Evolutionary conservation across 805 yeast genomes (phyloP), one percentile per base, ranked within the genome.

Genomic region (Pichia pseudocactophila): DNA sequence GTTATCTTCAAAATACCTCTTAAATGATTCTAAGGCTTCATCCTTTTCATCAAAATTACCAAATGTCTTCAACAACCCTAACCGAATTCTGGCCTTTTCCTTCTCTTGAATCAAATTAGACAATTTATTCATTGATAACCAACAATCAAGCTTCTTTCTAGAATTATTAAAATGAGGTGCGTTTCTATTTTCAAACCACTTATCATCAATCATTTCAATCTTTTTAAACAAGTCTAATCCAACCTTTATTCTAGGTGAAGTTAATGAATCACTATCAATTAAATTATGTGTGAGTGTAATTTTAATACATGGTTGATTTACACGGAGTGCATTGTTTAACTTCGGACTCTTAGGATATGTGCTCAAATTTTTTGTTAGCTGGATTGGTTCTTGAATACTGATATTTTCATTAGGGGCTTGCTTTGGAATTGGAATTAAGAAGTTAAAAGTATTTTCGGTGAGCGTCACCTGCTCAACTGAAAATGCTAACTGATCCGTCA

Each of bases 351-450:
- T 37, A 3, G 38, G 44, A 19, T 32, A 48, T 15, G 40, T 39
- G 30, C 15, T 30, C 12, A 37, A 13, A 34, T 34, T 43, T 20
- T 36, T 27, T 13, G 16, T 10, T 2, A 43, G 2, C 27, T 39
- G 25, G 27, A 43, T 43, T 20, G 46, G 46, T 43, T 31, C 53
- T 36, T 20, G 59, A 52, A 37, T 48, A 43, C 27, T 46, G 11
- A 30, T 50, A 30, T 49, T 49, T 40, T 28, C 41, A 34, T 40
- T 40, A 13, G 39, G 44, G 34, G 17, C 48, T 27, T 51, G 51
- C 5, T 48, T 40, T 2, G 61, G 59, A 20, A 55, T 47, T 3
- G 63, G 62, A 5, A 58, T 25, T 26, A 51, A 51, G 22, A 59
- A 54, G 27, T 48, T 49, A 37, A 57, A 50, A 27, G 32, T 41